phyloP scores from a whole-genome alignment of 257 asterid genomes.

The Perilla frutescens region DNA sequence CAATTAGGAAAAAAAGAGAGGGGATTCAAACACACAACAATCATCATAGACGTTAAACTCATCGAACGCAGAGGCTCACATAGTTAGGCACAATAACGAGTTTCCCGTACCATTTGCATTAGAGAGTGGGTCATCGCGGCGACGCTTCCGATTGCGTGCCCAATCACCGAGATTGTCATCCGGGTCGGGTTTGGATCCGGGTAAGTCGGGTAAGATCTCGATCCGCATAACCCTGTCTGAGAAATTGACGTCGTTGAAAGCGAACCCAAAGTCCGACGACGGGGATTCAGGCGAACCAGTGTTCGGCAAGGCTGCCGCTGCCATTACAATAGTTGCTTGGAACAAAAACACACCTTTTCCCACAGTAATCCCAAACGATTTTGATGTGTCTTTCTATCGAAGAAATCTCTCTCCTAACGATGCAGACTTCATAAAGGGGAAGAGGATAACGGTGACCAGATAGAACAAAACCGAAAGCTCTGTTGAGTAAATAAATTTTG shows the following conservation, averaged over 20 bases:
- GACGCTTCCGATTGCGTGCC: conserved; percentile 80
- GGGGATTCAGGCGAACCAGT: conserved; percentile 44
- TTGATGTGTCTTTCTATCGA: not conserved
- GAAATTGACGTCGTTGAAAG: conserved; percentile 75
- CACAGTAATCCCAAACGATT: not conserved
- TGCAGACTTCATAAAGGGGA: not conserved
- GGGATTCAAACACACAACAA: not conserved
- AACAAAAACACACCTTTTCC: conserved; percentile 29
- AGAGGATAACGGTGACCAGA: conserved; percentile 11
- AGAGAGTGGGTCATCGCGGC: conserved; percentile 59
- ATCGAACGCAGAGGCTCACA: not conserved
- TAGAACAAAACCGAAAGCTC: not conserved
- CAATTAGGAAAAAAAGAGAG: not conserved
- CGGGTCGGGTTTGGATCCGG: conserved; percentile 53
- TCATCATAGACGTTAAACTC: not conserved
- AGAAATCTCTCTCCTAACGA: conserved; percentile 1
- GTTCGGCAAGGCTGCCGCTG: conserved; percentile 38
- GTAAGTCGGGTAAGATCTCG: conserved; percentile 56
- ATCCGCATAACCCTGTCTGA: conserved; percentile 75
- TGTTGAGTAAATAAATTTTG: not conserved
- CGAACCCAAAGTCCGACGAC: conserved; percentile 62
- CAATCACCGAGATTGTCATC: conserved; percentile 54
- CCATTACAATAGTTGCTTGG: conserved; percentile 37
- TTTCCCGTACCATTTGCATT: conserved; percentile 50
- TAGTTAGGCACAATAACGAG: conserved; percentile 20